Evolutionary conservation across 2,329 filamentous ascomycete species (phyloP), one percentile per base, ranked within the genome.

Genomic region (Colletotrichum incanum): DNA sequence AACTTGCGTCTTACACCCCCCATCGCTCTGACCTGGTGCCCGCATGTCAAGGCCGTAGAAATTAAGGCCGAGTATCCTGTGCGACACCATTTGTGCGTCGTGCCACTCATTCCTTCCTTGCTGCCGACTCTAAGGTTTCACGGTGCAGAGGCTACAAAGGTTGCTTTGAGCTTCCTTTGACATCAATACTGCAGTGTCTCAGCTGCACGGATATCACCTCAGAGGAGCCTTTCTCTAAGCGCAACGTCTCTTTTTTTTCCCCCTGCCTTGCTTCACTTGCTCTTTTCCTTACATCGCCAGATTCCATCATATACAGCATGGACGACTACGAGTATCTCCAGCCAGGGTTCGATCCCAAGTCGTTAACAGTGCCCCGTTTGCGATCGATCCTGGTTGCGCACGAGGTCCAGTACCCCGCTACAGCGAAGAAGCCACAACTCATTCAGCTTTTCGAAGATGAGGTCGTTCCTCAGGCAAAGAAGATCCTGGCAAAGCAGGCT

Each of bases 311-410:
- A 45, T 41, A 67, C 76, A 82, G 64, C 75, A 92, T 92, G 90
- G 88, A 88, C 37, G 90, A 92, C 78, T 83, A 92, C 76, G 93
- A 94, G 76, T 99, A 98, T 81, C 91, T 98, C 41, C 91, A 95
- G 79, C 89, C 94, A 66, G 94, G 90, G 77, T 98, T 98, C 81
- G 94, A 99, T 80, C 91, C 96, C 26, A 88, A 89, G 79, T 90
- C 89, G 75, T 89, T 98, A 74, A 98, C 95, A 1, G 91, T 98
- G 61, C 95, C 96, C 37, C 93, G 93, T 56, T 87, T 99, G 77
- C 94, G 96, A 78, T 96, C 93, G 60, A 97, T 98, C 75, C 90
- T 99, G 70, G 93, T 98, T 78, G 93, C 91, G 75, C 94, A 99
- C 84, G 93, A 95, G 80, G 86, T 98, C 78, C 85, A 91, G 47